Percentiles rank a stretch among this genome's conserved stretches.
phyloP scores from a whole-genome alignment of 2,329 filamentous ascomycete genomes.

The Whalleya microplaca region DNA sequence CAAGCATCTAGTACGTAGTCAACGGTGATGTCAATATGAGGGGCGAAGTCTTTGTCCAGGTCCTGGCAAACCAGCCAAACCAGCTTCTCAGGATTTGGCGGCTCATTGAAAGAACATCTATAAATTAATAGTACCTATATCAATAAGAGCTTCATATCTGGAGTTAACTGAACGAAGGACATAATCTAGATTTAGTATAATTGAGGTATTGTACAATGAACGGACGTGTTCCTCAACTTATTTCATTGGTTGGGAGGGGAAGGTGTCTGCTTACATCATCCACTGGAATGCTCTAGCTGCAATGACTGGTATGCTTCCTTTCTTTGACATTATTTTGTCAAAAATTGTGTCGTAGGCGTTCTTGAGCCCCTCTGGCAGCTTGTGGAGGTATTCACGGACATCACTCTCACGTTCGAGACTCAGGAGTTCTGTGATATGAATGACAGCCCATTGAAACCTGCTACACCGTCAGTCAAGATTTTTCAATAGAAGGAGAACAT shows the following conservation, averaged over 20 bases:
- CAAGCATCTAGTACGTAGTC: conserved; percentile 3
- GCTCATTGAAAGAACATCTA: conserved; percentile 6
- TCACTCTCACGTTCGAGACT: conserved; percentile 2
- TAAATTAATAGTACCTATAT: no score
- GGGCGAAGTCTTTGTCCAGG: background rate
- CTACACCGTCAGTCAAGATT: background rate
- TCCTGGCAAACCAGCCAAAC: conserved; percentile 2
- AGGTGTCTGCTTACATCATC: background rate
- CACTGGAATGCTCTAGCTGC: conserved; percentile 3
- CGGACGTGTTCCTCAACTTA: no score
- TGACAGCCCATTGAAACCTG: conserved; percentile 9
- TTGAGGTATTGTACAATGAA: no score
- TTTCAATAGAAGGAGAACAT: no score
- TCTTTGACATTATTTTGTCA: background rate
- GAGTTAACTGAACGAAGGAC: no score
- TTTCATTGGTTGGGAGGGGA: no score
- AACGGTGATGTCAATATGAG: background rate
- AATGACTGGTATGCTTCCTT: no score
- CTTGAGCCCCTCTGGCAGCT: conserved; percentile 6
- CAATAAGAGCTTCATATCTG: no score
- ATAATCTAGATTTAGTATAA: no score
- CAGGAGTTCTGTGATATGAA: conserved; percentile 8
- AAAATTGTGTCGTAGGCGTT: conserved; percentile 4
- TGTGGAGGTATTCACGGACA: conserved; percentile 2
- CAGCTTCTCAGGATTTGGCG: conserved; percentile 4